phyloP scores from a whole-genome alignment of 192 early-diverging fungal genomes.

The Coemansia sp. region DNA sequence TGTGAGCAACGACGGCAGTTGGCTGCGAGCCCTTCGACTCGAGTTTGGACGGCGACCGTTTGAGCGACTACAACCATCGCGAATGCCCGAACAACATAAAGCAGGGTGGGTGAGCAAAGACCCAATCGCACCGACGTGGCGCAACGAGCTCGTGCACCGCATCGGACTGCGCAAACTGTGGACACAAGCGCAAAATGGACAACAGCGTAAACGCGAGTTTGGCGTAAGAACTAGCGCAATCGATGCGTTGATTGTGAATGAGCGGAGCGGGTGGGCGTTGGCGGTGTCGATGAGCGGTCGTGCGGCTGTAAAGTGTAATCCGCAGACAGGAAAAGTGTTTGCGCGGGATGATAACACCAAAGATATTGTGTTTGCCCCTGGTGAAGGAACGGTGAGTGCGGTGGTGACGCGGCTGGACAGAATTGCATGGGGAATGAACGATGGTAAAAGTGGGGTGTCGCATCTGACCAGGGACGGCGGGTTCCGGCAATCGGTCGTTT shows the following conservation, averaged over 20 bases:
- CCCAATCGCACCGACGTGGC: not conserved
- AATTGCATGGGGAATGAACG: constrained; percentile 26
- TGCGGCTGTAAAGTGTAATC: constrained; percentile 11
- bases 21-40: constrained; percentile 26
- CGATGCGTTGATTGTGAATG: constrained; percentile 22
- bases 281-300: constrained; percentile 13
- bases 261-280: constrained; percentile 35
- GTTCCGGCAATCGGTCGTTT: constrained; percentile 3
- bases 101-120: constrained; percentile 10
- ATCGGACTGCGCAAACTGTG: constrained; percentile 17
- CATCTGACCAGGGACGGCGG: constrained; percentile 20
- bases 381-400: constrained; percentile 3
- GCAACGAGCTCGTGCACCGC: constrained; percentile 18
- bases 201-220: constrained; percentile 18
- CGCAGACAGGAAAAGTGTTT: constrained; percentile 20
- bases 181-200: not conserved
- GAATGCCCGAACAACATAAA: constrained; percentile 1
- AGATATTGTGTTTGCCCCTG: constrained; percentile 19
- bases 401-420: constrained; percentile 24
- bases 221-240: constrained; percentile 17
- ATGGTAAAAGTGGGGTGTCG: constrained; percentile 16
- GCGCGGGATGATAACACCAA: constrained; percentile 22
- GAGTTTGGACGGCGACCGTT: constrained; percentile 19
- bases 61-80: constrained; percentile 10
- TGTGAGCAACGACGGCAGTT: constrained; percentile 31